Evolutionary conservation across 176 grass and related monocot species (phyloP).

Genomic region (Musa acuminata): DNA sequence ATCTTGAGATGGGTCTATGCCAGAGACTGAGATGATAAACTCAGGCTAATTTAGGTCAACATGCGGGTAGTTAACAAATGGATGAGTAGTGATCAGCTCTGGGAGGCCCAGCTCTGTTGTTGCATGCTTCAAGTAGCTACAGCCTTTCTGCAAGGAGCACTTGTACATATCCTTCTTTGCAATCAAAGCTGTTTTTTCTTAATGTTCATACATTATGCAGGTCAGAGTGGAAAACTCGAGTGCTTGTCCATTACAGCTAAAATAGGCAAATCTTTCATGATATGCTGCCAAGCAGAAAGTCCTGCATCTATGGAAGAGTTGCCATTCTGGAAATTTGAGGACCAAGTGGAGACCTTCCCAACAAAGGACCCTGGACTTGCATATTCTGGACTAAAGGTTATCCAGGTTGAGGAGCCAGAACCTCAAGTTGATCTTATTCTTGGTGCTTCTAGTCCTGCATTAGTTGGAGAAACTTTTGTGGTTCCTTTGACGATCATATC

Average conservation of each 20-base stretch:
- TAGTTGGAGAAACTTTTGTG: slow-evolving; percentile 78
- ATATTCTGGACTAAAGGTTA: slow-evolving; percentile 62
- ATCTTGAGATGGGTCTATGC: neutral
- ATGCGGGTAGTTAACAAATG: neutral
- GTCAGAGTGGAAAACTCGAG: slow-evolving; percentile 91
- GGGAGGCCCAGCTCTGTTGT: too few species aligned
- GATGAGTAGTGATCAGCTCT: neutral
- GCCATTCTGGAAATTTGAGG: slow-evolving; percentile 82
- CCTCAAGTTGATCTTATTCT: slow-evolving; percentile 70
- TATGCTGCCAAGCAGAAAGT: slow-evolving; percentile 79
- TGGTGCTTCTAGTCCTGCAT: slow-evolving; percentile 51
- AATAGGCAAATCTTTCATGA: slow-evolving; percentile 62
- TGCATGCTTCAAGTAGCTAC: neutral
- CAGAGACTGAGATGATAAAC: slow-evolving; percentile 7
- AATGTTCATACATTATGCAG: slow-evolving; percentile 35
- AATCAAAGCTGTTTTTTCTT: slow-evolving; percentile 16
- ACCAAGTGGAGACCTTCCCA: slow-evolving; percentile 52
- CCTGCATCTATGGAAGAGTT: slow-evolving; percentile 88
- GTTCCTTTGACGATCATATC: slow-evolving; percentile 55
- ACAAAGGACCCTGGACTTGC: slow-evolving; percentile 53
- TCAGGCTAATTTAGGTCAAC: neutral
- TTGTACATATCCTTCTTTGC: neutral
- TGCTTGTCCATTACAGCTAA: slow-evolving; percentile 65
- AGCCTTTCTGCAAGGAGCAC: neutral
- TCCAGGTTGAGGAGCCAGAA: slow-evolving; percentile 83